Conservation (phyloP, 305 asterid genomes). For the Plantago coronopus region DNA sequence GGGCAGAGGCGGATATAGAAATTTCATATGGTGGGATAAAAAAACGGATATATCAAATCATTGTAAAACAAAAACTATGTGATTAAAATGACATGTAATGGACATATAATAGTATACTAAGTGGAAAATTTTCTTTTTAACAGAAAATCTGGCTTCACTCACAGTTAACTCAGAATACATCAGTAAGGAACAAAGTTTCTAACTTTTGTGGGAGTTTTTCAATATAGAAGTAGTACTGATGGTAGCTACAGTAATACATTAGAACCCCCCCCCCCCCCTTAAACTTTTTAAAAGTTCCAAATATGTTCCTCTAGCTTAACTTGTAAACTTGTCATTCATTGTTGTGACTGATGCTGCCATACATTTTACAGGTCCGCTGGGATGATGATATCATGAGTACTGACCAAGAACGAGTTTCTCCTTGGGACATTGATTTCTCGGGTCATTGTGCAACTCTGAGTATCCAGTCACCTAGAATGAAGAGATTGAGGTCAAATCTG, state of each 20-base stretch:
- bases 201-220: background rate
- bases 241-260: background rate
- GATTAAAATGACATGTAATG: too few relatives aligned
- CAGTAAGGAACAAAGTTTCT: background rate
- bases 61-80: too few relatives aligned
- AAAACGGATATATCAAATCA: too few relatives aligned
- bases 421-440: constrained; percentile 95
- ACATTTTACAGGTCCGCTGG: constrained; percentile 74
- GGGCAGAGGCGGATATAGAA: too few relatives aligned
- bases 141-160: too few relatives aligned
- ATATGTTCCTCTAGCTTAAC: background rate
- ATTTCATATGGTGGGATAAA: too few relatives aligned
- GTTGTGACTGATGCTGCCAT: constrained; percentile 20
- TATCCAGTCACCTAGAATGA: constrained; percentile 75
- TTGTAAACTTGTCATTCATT: background rate
- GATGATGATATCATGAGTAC: constrained; percentile 67
- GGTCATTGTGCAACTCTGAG: constrained; percentile 64
- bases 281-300: too few relatives aligned
- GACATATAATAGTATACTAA: too few relatives aligned
- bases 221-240: too few relatives aligned
- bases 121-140: too few relatives aligned
- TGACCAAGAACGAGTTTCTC: constrained; percentile 91
- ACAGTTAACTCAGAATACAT: too few relatives aligned
- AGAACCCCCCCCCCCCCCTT: too few relatives aligned
- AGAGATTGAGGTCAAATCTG: constrained; percentile 65